Evolutionary conservation across 2,329 filamentous ascomycete genomes (phyloP).

Genomic region (Kalmusia sp.): DNA sequence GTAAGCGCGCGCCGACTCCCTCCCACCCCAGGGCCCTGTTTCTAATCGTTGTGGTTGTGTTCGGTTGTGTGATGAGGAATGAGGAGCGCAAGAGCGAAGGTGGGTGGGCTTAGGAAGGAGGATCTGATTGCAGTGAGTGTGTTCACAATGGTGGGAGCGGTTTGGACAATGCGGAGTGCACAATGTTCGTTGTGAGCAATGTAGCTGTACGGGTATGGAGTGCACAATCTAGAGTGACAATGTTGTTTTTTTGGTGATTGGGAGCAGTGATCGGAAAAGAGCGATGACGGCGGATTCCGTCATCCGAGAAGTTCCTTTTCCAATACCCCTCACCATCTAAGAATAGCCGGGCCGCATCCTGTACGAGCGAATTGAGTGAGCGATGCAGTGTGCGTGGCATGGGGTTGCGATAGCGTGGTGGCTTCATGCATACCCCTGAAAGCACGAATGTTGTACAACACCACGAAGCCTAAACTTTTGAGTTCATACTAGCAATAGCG

Average conservation of each 20-base stretch:
- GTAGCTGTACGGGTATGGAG: background rate
- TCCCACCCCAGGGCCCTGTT: background rate
- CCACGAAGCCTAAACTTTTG: background rate
- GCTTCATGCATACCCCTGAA: background rate
- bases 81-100: background rate
- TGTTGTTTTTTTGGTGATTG: too few species aligned
- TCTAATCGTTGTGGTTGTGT: constrained; percentile 1
- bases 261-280: too few species aligned
- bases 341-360: background rate
- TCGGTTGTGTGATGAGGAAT: constrained; percentile 1
- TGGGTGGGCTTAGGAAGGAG: background rate
- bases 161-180: background rate
- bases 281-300: too few species aligned
- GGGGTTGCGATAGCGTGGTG: background rate
- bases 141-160: background rate
- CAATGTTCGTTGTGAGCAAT: background rate
- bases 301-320: background rate
- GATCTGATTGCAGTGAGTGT: background rate
- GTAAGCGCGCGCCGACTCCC: background rate
- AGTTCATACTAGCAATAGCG: background rate
- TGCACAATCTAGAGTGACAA: background rate
- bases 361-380: background rate
- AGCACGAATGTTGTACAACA: background rate
- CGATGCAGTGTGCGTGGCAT: background rate
- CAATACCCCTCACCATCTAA: background rate